Conservation (phyloP, 371 early-diverging fungal species). For the Lichtheimia hyalospora region DNA sequence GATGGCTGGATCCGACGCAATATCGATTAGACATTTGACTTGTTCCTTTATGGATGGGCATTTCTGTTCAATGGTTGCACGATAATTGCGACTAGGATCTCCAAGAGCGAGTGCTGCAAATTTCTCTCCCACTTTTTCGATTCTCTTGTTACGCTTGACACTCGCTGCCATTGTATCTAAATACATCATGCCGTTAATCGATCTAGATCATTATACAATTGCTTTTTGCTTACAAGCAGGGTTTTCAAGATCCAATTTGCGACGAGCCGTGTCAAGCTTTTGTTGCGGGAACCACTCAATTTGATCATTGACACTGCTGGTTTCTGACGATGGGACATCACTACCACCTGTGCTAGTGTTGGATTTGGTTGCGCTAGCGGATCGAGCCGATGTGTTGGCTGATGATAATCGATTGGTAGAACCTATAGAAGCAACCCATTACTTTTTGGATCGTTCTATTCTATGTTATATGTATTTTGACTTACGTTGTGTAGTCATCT, state of each 20-base stretch:
- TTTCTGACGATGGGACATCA: no score
- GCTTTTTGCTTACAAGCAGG: conserved; percentile 46
- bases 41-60: conserved; percentile 62
- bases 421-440: no score
- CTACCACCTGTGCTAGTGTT: neutral
- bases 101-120: conserved; percentile 26
- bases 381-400: neutral
- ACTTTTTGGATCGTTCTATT: no score
- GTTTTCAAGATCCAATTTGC: conserved; percentile 70
- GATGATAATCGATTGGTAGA: neutral
- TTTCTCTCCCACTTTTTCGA: neutral
- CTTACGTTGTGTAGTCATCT: conserved; percentile 59
- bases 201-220: neutral
- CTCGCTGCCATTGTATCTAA: conserved; percentile 27
- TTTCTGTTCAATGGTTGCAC: conserved; percentile 44
- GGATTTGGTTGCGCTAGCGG: neutral
- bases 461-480: neutral
- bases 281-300: conserved; percentile 74
- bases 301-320: conserved; percentile 10
- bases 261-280: conserved; percentile 67
- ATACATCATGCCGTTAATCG: neutral
- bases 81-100: conserved; percentile 30
- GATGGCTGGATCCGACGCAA: conserved; percentile 71
- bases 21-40: conserved; percentile 69
- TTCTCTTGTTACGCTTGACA: conserved; percentile 48